Base-by-base conservation (phyloP, 805 yeast species). In the Ogataea haglerorum region DNA sequence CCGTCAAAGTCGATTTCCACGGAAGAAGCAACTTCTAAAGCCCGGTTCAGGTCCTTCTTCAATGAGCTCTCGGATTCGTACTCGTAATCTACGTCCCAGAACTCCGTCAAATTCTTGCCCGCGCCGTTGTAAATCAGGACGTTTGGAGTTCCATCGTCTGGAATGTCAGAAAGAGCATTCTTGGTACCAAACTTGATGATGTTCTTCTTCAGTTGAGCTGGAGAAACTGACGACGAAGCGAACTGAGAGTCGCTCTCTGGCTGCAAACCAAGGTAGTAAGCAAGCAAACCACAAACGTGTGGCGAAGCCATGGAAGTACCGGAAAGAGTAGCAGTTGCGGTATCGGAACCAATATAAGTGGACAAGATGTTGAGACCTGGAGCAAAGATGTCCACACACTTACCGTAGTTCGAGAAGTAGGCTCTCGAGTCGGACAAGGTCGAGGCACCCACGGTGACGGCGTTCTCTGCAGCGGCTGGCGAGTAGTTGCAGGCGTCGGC, bases 231-330 rank as follows among this genome's bases (percentile, higher is more conserved):
- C 34, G 74, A 75, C 17, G 80, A 72, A 49, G 76, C 72, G 60
- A 75, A 85, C 59, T 77, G 78, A 37, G 89, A 81, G 35, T 72
- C 77, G 10, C 79, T 63, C 32, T 76, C 83, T 51, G 96, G 95
- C 68, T 85, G 87, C 64, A 89, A 76, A 6, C 95, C 83, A 61
- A 90, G 70, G 69, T 78, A 91, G 74, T 91, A 91, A 7, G 96
- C 77, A 58, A 89, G 78, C 63, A 91, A 73, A 54, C 99, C 99
- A 45, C 89, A 82, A 53, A 90, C 90, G 60, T 89, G 96, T 33
- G 99, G 98, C 27, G 97, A 85, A 16, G 98, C 96, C 99, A 91
- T 91, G 12, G 98, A 91, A 9, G 97, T 91, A 67, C 99, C 99
- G 27, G 95, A 85, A 61, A 85, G 72, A 28, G 86, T 78, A 32